Evolutionary conservation across 257 asterid species (phyloP).

Genomic region (Nicotiana noctiflora): DNA sequence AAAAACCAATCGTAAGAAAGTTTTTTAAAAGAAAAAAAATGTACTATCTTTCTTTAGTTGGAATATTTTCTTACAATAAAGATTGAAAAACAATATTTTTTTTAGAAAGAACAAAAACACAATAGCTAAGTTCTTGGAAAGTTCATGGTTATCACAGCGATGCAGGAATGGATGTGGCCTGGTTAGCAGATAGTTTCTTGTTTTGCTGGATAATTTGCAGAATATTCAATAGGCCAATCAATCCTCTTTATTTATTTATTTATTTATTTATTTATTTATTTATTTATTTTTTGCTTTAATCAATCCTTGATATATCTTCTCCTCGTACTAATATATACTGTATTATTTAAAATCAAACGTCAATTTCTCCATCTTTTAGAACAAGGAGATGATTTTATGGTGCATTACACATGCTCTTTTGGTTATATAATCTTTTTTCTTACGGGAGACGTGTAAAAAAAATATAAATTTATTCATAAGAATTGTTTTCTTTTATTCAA

Average conservation of each 20-base stretch:
- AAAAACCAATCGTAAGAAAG: background rate
- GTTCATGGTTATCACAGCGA: background rate
- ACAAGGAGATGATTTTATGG: background rate
- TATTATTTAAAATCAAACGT: background rate
- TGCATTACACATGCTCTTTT: background rate
- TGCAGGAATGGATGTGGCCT: background rate
- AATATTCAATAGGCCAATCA: background rate
- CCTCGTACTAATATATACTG: background rate
- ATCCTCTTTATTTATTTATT: no score
- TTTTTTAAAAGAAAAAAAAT: background rate
- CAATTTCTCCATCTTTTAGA: background rate
- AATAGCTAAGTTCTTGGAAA: background rate
- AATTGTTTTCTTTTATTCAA: no score
- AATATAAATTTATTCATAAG: no score
- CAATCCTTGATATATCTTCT: background rate
- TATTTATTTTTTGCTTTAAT: no score
- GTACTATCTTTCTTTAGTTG: background rate
- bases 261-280: no score
- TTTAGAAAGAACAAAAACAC: background rate
- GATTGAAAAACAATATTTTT: no score
- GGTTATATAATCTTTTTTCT: background rate
- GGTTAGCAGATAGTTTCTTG: no score
- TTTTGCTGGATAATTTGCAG: no score
- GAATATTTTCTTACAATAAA: background rate
- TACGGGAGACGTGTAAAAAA: no score